These are phyloP conservation scores for Hypoxylon rubiginosum DNA, from an alignment of 2,329 filamentous ascomycete genomes.

Conservation along the genomic window DNA sequence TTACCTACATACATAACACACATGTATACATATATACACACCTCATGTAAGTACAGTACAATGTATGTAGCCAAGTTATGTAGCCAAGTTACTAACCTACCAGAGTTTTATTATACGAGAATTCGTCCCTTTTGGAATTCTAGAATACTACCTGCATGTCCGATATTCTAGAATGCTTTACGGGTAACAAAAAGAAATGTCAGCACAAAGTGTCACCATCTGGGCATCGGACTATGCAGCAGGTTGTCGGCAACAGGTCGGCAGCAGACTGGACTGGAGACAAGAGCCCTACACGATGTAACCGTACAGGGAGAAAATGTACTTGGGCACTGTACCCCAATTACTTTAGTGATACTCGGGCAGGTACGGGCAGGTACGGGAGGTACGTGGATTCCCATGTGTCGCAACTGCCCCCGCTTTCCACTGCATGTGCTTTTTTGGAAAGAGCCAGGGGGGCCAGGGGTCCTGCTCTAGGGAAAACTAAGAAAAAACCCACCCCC, in stretches of 20 bases:
- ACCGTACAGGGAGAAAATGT: slow-evolving; percentile 25
- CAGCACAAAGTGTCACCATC: slow-evolving; percentile 5
- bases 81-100: not conserved
- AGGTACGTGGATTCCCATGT: slow-evolving; percentile 29
- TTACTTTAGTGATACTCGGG: slow-evolving; percentile 39
- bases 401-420: slow-evolving; percentile 36
- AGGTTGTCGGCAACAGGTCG: slow-evolving; percentile 17
- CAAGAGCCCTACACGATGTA: slow-evolving; percentile 26
- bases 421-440: slow-evolving; percentile 33
- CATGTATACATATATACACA: not conserved
- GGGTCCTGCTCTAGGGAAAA: not conserved
- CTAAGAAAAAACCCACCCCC: slow-evolving; percentile 1
- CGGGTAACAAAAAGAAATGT: not conserved
- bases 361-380: slow-evolving; percentile 26
- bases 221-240: slow-evolving; percentile 5
- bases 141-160: slow-evolving; percentile 15
- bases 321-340: slow-evolving; percentile 21
- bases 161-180: slow-evolving; percentile 26
- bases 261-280: not conserved
- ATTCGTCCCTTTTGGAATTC: slow-evolving; percentile 6
- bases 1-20: not conserved
- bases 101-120: slow-evolving; percentile 20
- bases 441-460: slow-evolving; percentile 16
- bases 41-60: slow-evolving; percentile 1
- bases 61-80: too few species aligned